Evolutionary conservation across 805 yeast genomes (phyloP).

Genomic region (Hanseniaspora occidentalis): DNA sequence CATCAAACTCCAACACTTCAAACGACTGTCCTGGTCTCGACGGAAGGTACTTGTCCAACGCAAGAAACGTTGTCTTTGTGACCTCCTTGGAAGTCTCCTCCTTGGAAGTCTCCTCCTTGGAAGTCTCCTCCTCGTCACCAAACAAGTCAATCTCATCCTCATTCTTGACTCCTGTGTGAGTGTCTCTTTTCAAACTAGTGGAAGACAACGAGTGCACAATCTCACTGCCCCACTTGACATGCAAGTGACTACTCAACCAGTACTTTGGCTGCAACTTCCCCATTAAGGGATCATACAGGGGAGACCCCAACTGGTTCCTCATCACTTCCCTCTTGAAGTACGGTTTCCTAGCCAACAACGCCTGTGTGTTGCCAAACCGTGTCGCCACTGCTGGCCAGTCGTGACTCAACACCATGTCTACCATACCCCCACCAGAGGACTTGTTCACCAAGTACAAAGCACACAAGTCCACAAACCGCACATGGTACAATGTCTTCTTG

Average conservation of each 20-base stretch:
- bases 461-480: constrained; percentile 44
- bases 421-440: constrained; percentile 6
- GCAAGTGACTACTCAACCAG: constrained; percentile 91
- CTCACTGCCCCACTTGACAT: constrained; percentile 54
- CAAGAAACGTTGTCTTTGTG: constrained; percentile 17
- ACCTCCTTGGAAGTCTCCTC: background rate
- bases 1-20: constrained; percentile 35
- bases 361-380: constrained; percentile 42
- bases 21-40: constrained; percentile 35
- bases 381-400: constrained; percentile 91
- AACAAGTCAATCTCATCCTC: constrained; percentile 25
- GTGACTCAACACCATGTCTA: constrained; percentile 63
- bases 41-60: constrained; percentile 7
- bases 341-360: constrained; percentile 46
- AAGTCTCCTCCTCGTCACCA: constrained; percentile 10
- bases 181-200: too few species aligned
- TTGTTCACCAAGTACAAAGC: constrained; percentile 35
- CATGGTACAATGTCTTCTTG: constrained; percentile 37
- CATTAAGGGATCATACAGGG: constrained; percentile 46
- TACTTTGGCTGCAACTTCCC: constrained; percentile 41
- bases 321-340: constrained; percentile 55
- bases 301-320: constrained; percentile 56
- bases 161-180: too few species aligned
- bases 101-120: background rate
- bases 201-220: constrained; percentile 18